Evolutionary conservation across 805 yeast genomes (phyloP).

Genomic region (Teunomyces atbi): DNA sequence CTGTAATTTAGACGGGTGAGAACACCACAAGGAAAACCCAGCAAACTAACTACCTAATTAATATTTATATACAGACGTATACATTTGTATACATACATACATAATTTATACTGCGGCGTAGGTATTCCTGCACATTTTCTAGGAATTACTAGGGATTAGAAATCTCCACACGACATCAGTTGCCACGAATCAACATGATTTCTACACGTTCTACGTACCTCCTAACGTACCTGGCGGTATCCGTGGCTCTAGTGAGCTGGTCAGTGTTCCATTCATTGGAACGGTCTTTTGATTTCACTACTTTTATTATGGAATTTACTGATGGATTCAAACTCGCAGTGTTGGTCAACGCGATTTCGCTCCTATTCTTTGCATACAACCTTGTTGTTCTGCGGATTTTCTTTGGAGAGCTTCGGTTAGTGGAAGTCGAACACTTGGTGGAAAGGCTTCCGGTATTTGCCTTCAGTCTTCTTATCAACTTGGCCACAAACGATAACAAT

Average conservation of each 20-base stretch:
- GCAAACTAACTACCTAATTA: too few species aligned
- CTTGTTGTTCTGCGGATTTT: conserved; percentile 50
- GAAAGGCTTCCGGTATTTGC: conserved; percentile 35
- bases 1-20: not conserved
- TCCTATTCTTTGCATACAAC: conserved; percentile 18
- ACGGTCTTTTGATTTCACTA: conserved; percentile 20
- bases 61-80: not conserved
- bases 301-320: conserved; percentile 28
- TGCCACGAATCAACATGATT: not conserved
- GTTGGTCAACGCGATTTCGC: conserved; percentile 24
- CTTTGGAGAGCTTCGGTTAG: conserved; percentile 72
- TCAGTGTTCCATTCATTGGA: conserved; percentile 21
- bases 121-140: too few species aligned
- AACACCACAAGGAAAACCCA: not conserved
- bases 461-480: conserved; percentile 54
- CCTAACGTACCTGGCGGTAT: conserved; percentile 16
- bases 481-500: conserved; percentile 65
- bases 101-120: too few species aligned
- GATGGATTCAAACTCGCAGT: conserved; percentile 29
- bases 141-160: too few species aligned
- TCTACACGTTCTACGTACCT: not conserved
- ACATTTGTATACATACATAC: not conserved
- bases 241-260: conserved; percentile 19
- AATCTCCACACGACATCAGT: not conserved
- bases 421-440: conserved; percentile 67